Evolutionary conservation across 768 basidiomycete genomes (phyloP), one percentile per base, ranked within the genome.

Genomic region (Kwoniella bestiolae): DNA sequence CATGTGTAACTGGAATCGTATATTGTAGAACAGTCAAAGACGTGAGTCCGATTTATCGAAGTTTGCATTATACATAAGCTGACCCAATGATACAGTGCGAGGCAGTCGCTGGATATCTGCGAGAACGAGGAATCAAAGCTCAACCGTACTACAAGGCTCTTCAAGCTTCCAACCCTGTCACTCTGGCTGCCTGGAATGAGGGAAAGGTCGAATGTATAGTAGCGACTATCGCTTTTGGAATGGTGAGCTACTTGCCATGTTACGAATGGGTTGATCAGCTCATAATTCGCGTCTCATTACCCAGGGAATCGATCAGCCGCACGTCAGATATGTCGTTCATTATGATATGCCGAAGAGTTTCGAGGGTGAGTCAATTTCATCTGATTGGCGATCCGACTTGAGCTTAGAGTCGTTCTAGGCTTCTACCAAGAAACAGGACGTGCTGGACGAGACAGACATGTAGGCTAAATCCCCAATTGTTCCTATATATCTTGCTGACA

Each of bases 271-370:
- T 21, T 31, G 26, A 45, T 12, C 46, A 38, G 11, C 31, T 12
- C 14, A 9, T 35, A 26, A 32, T 35, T 32, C 29, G 3, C 12
- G 5, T 4, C 38, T 11, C 12, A 44, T 12, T 34, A 0, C 53
- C 4, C 44, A 79, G 79, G 81, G 81, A 0, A 77, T 81, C 25
- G 81, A 82, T 64, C 77, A 80, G 51, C 66, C 81, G 3, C 70
- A 82, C 63, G 81, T 82, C 8, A 72, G 81, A 23, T 82, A 82
- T 62, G 80, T 82, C 16, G 65, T 82, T 0, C 81, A 82, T 52
- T 82, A 75, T 41, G 79, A 82, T 57, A 68, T 81, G 46, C 79
- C 81, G 0, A 80, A 78, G 63, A 74, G 74, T 38, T 79, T 82
- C 26, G 81, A 82, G 60, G 79, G 79, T 73, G 25, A 31, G 74